Base-by-base conservation (phyloP, 1,284 basidiomycete species). In the Earliella scabrosa region DNA sequence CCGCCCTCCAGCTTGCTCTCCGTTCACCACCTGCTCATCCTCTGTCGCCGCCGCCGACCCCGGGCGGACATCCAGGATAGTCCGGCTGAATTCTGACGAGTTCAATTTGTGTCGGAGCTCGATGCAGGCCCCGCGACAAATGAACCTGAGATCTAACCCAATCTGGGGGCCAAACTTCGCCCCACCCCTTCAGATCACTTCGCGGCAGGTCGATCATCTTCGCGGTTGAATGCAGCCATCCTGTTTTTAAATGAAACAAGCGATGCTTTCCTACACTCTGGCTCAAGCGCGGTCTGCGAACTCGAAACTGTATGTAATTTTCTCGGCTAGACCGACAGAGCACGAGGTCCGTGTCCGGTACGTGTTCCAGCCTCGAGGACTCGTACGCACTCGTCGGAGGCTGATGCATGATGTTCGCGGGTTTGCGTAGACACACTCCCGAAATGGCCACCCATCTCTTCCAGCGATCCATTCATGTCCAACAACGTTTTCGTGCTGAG, bases 61-160 rank as follows among this genome's bases (percentile, higher is more conserved):
- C n/a, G n/a, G n/a, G n/a, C n/a, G n/a, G n/a, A n/a, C n/a, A 34
- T 31, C 29, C 29, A 31, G 29, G 29, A 31, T 16, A 34, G 32
- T 16, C 9, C 16, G 9, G 32, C 32, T 9, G 9, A 8, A 24
- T 5, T 41, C 26, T 41, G 5, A 16, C 11, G 26, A 18, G 29
- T 31, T 31, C 13, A 7, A 13, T 13, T 7, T 31, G 29, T 13
- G 29, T 31, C 29, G 29, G 29, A 31, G 29, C 29, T 31, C 29
- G 29, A 7, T 7, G 29, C 6, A 7, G 29, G 7, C 13, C 13
- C 29, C 39, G 34, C 40, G 27, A 41, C 41, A 45, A 23, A 36
- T 32, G 50, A 44, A 35, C 31, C 41, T 29, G 32, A 21, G 41
- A 51, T 51, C 50, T 36, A 51, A 51, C 50, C 41, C 43, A 36